Evolutionary conservation across 257 asterid genomes (phyloP).

Genomic region (Nicotiana undulata): DNA sequence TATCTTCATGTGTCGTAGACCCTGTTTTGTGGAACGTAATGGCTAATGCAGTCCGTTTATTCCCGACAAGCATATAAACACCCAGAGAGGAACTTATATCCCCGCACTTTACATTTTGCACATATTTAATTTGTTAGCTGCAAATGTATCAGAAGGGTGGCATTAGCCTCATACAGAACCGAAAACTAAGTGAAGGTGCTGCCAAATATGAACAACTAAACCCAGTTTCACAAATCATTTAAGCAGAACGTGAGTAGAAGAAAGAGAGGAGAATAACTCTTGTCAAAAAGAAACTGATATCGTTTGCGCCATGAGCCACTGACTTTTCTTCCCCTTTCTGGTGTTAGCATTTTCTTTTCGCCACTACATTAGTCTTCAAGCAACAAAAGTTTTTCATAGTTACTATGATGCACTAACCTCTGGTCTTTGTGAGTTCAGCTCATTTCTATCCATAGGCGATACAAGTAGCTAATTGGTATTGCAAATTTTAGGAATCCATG

Average conservation of each 20-base stretch:
- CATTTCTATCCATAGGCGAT: neutral
- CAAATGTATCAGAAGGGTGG: neutral
- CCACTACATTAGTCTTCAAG: neutral
- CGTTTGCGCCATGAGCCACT: neutral
- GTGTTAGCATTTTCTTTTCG: neutral
- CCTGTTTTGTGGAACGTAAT: neutral
- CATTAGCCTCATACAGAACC: neutral
- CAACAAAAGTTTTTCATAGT: neutral
- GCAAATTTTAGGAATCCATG: neutral
- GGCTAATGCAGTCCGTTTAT: neutral
- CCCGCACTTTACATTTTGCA: neutral
- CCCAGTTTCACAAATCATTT: neutral
- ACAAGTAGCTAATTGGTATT: neutral
- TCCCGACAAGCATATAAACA: neutral
- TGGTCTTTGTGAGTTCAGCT: neutral
- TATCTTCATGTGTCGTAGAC: neutral
- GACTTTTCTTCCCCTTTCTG: neutral
- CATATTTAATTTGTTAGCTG: neutral
- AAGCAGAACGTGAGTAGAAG: neutral
- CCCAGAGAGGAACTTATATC: neutral
- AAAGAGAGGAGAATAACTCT: constrained; percentile 7
- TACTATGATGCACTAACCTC: neutral
- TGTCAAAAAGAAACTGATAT: neutral
- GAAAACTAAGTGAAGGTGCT: neutral
- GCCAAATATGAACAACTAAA: neutral